Evolutionary conservation across 257 asterid genomes (phyloP).

Genomic region (Solanum gracilifrons): DNA sequence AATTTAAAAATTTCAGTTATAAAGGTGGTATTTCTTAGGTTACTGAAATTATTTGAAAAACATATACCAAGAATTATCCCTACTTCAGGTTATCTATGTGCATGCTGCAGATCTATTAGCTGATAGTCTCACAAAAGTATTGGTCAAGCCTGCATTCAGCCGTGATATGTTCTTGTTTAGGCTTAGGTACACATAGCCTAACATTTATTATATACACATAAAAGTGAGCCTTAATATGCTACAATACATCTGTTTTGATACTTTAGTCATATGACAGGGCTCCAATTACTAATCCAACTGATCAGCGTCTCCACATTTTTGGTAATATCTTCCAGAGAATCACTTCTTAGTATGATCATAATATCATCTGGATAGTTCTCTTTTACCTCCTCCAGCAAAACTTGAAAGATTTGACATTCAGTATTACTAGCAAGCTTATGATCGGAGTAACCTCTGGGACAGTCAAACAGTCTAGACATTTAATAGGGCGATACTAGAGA

Average conservation of each 20-base stretch:
- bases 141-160: too few species aligned
- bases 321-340: neutral
- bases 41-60: neutral
- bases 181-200: too few species aligned
- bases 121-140: too few species aligned
- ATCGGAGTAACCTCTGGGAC: neutral
- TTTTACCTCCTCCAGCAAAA: neutral
- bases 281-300: neutral
- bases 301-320: neutral
- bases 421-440: neutral
- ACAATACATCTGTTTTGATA: neutral
- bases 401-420: neutral
- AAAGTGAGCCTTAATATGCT: neutral
- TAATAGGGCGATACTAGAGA: neutral
- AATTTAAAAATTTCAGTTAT: neutral
- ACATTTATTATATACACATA: neutral
- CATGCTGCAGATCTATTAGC: too few species aligned
- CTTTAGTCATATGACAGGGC: neutral
- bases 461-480: neutral
- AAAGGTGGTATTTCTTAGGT: neutral
- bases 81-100: too few species aligned
- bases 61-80: neutral
- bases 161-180: too few species aligned
- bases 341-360: neutral
- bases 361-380: constrained; percentile 1